These are phyloP conservation scores for Ehretia macrophylla DNA, from an alignment of 257 asterid genomes.

Conservation along the genomic window DNA sequence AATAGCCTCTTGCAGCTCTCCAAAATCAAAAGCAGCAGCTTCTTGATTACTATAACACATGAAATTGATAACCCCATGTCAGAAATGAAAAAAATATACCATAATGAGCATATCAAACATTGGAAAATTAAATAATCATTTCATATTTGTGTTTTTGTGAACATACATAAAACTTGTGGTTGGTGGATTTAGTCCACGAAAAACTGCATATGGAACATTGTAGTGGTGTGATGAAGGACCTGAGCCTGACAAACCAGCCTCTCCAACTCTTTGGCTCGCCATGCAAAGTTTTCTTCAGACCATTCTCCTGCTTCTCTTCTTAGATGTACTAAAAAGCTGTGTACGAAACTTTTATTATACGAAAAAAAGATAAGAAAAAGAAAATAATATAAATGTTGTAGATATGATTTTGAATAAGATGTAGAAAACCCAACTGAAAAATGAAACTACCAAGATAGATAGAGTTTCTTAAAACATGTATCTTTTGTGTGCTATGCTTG, in stretches of 20 bases:
- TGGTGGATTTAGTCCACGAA: slow-evolving; percentile 52
- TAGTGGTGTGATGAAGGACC: slow-evolving; percentile 47
- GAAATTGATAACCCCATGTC: slow-evolving; percentile 13
- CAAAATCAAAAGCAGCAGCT: slow-evolving; percentile 72
- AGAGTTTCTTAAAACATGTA: no score
- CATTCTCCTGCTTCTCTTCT: slow-evolving; percentile 35
- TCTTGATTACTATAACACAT: slow-evolving; percentile 46
- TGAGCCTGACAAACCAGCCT: slow-evolving; percentile 39
- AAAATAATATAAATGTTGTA: neutral
- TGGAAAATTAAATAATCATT: neutral
- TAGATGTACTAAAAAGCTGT: no score
- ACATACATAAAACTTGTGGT: slow-evolving; percentile 50
- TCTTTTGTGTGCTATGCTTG: no score
- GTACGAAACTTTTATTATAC: no score
- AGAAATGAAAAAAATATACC: slow-evolving; percentile 11
- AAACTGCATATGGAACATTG: slow-evolving; percentile 50
- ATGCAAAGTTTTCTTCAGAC: slow-evolving; percentile 56
- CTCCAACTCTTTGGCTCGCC: slow-evolving; percentile 72
- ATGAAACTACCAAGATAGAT: no score
- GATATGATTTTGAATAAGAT: neutral
- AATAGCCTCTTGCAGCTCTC: slow-evolving; percentile 88
- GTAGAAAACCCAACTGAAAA: no score
- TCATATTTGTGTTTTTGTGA: slow-evolving; percentile 3
- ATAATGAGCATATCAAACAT: neutral
- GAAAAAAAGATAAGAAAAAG: neutral